A percentile compares a stretch with the other conserved stretches of the same genome.
Conservation (phyloP, 768 basidiomycete species). For the Termitomyces sp. region DNA sequence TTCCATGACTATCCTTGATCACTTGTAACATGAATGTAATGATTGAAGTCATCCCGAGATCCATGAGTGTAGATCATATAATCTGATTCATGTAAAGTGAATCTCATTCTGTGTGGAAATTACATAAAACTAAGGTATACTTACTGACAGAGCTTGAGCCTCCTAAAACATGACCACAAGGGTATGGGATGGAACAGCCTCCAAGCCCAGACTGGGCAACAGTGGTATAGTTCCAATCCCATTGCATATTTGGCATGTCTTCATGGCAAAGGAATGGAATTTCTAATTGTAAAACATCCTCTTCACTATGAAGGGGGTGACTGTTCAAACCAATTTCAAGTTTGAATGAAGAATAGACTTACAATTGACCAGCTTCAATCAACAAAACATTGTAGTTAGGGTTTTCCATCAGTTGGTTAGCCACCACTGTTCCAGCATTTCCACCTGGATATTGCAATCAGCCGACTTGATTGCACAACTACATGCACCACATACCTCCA, state of each 20-base stretch:
- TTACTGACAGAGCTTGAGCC: constrained; percentile 7
- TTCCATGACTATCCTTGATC: constrained; percentile 32
- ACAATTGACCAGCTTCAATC: constrained; percentile 9
- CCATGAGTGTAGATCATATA: not conserved
- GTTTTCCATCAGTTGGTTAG: constrained; percentile 8
- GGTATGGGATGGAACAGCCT: constrained; percentile 6
- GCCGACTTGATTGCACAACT: not conserved
- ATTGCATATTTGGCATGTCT: constrained; percentile 4
- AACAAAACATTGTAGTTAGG: constrained; percentile 6
- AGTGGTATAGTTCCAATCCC: constrained; percentile 12
- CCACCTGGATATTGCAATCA: not conserved
- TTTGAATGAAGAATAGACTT: no score
- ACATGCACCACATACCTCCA: not conserved
- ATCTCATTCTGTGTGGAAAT: not conserved
- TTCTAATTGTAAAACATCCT: no score
- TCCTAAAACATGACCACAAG: constrained; percentile 7
- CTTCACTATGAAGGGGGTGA: no score
- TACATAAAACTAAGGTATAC: not conserved
- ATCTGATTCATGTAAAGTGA: not conserved
- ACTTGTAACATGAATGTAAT: constrained; percentile 21
- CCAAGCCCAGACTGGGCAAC: constrained; percentile 3
- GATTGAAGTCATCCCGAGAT: constrained; percentile 23
- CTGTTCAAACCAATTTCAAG: no score
- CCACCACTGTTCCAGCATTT: constrained; percentile 4
- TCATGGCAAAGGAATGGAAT: constrained; percentile 1